Conservation (phyloP, 1,139 yeast species). For the Nakaseomyces kungkrabaensis region DNA sequence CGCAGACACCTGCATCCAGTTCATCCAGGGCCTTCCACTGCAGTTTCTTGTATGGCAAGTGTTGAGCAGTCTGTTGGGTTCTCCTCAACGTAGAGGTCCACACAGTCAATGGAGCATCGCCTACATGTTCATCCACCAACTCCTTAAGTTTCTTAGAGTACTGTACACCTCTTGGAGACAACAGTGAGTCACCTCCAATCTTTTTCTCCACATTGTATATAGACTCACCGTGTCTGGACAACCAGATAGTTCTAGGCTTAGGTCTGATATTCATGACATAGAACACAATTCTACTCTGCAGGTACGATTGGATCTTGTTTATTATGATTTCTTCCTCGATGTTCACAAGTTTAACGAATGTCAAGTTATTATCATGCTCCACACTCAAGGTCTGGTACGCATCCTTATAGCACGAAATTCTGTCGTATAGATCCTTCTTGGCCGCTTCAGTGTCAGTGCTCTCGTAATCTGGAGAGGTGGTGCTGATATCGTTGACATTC, state of each 20-base stretch:
- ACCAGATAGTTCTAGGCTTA: constrained; percentile 84
- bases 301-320: constrained; percentile 76
- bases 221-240: constrained; percentile 93
- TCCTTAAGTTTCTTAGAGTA: constrained; percentile 80
- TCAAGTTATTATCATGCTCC: constrained; percentile 49
- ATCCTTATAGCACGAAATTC: constrained; percentile 65
- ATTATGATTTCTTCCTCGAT: constrained; percentile 81
- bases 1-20: constrained; percentile 96
- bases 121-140: constrained; percentile 67
- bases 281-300: constrained; percentile 88
- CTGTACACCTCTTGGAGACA: constrained; percentile 76
- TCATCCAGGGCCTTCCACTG: constrained; percentile 97
- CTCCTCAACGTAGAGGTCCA: constrained; percentile 93
- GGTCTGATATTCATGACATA: constrained; percentile 93
- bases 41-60: constrained; percentile 69
- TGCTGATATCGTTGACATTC: constrained; percentile 76
- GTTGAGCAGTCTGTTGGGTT: constrained; percentile 87
- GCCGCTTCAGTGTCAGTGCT: constrained; percentile 66
- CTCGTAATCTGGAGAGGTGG: constrained; percentile 80
- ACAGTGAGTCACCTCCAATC: constrained; percentile 89
- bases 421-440: constrained; percentile 55
- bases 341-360: constrained; percentile 80
- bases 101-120: constrained; percentile 66
- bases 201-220: constrained; percentile 86
- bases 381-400: constrained; percentile 65